These are phyloP conservation scores for Endotrypanum monterogeii DNA, from an alignment of 208 protist species.

Conservation along the genomic window DNA sequence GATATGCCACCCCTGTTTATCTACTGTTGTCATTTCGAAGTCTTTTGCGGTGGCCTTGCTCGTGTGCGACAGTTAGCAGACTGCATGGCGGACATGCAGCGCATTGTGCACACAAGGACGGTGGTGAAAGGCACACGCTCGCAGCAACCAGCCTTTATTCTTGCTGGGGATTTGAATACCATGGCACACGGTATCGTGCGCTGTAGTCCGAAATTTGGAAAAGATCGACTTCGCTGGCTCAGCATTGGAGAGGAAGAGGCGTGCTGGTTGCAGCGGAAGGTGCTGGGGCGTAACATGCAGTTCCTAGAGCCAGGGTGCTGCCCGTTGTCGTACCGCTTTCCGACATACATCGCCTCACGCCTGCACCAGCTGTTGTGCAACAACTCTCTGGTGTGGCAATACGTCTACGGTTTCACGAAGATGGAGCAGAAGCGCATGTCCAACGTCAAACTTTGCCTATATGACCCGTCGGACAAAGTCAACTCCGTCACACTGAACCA, in stretches of 20 bases:
- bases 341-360: slow-evolving; percentile 31
- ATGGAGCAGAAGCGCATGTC: slow-evolving; percentile 35
- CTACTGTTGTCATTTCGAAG: slow-evolving; percentile 82
- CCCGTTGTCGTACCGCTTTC: slow-evolving; percentile 62
- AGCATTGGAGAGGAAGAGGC: slow-evolving; percentile 71
- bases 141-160: slow-evolving; percentile 49
- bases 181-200: slow-evolving; percentile 79
- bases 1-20: slow-evolving; percentile 59
- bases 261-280: slow-evolving; percentile 80
- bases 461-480: slow-evolving; percentile 70
- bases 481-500: slow-evolving; percentile 67
- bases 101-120: slow-evolving; percentile 24
- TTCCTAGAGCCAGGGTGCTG: slow-evolving; percentile 48
- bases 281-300: slow-evolving; percentile 55
- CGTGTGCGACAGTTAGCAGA: slow-evolving; percentile 74
- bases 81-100: slow-evolving; percentile 52
- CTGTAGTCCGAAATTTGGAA: slow-evolving; percentile 37
- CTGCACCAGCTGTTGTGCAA: slow-evolving; percentile 52
- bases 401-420: slow-evolving; percentile 62
- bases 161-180: slow-evolving; percentile 84
- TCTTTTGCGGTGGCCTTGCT: slow-evolving; percentile 70
- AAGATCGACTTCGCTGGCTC: slow-evolving; percentile 62
- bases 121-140: not conserved
- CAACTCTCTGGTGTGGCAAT: slow-evolving; percentile 54
- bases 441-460: slow-evolving; percentile 66